Conservation (phyloP, 495 filamentous ascomycete species). For the Pseudevernia furfuracea region DNA sequence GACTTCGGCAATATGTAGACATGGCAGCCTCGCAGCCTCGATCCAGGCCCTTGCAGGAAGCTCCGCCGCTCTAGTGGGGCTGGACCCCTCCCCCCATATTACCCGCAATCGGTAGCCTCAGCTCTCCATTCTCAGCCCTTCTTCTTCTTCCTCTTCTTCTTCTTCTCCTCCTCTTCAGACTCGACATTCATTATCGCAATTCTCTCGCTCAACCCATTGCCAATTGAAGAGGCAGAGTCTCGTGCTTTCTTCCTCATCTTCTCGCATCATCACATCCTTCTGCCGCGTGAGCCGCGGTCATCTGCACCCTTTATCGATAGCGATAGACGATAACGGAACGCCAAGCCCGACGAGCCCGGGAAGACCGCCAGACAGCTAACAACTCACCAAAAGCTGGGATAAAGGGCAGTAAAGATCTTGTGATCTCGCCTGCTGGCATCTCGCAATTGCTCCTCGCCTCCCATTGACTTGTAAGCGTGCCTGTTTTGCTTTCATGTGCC, state of each 20-base stretch:
- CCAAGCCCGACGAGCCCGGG: constrained; percentile 1
- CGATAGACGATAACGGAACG: constrained; percentile 18
- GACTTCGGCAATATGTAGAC: background rate
- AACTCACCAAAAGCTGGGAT: background rate
- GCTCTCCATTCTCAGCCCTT: background rate
- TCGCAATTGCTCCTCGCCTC: background rate
- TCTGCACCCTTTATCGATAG: constrained; percentile 14
- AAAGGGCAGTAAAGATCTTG: background rate
- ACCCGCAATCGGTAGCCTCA: background rate
- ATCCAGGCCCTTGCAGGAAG: constrained; percentile 4
- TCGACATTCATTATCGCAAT: background rate
- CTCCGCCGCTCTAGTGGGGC: background rate
- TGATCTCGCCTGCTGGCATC: background rate
- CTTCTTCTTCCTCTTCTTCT: background rate
- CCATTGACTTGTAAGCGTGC: constrained; percentile 5
- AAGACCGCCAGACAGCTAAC: background rate
- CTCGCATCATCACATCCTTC: background rate
- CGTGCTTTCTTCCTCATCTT: constrained; percentile 6
- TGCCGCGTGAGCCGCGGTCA: constrained; percentile 17
- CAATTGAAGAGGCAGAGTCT: background rate
- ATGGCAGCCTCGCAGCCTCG: background rate
- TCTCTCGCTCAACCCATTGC: background rate
- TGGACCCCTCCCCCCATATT: background rate
- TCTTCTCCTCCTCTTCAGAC: background rate
- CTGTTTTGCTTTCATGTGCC: constrained; percentile 13